A percentile compares a stretch with the other conserved stretches of the same genome.
These are phyloP conservation scores for Prunus davidiana DNA, from an alignment of 306 rosid species.

Conservation along the genomic window DNA sequence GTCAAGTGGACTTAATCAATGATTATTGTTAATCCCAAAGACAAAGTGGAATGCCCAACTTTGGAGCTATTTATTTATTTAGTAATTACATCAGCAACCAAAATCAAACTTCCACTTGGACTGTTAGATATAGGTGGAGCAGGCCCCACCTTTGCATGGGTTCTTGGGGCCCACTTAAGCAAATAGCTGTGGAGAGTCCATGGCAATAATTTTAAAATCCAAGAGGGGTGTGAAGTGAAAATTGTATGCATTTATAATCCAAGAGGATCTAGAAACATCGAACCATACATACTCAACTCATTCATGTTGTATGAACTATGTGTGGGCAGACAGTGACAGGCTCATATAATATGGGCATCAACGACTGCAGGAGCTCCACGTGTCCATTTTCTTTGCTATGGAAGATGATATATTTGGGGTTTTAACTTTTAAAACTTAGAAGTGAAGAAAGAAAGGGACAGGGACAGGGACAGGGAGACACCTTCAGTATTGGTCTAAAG, in stretches of 20 bases:
- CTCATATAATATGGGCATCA: background rate
- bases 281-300: background rate
- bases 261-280: background rate
- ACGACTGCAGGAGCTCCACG: slow-evolving; percentile 2
- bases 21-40: background rate
- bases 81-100: slow-evolving; percentile 18
- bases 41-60: slow-evolving; percentile 37
- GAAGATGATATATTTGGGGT: background rate
- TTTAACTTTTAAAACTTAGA: background rate
- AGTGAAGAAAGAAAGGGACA: slow-evolving; percentile 32
- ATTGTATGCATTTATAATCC: background rate
- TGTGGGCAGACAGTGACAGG: background rate
- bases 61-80: slow-evolving; percentile 11
- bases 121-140: background rate
- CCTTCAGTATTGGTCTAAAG: background rate
- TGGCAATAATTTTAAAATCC: background rate
- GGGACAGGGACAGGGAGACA: background rate
- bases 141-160: background rate
- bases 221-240: background rate
- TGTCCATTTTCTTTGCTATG: background rate
- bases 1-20: background rate
- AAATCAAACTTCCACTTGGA: slow-evolving; percentile 11
- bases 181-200: background rate
- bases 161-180: background rate
- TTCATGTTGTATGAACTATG: background rate